phyloP scores from a whole-genome alignment of 1,139 yeast genomes.

The Saccharomyces hybrid region DNA sequence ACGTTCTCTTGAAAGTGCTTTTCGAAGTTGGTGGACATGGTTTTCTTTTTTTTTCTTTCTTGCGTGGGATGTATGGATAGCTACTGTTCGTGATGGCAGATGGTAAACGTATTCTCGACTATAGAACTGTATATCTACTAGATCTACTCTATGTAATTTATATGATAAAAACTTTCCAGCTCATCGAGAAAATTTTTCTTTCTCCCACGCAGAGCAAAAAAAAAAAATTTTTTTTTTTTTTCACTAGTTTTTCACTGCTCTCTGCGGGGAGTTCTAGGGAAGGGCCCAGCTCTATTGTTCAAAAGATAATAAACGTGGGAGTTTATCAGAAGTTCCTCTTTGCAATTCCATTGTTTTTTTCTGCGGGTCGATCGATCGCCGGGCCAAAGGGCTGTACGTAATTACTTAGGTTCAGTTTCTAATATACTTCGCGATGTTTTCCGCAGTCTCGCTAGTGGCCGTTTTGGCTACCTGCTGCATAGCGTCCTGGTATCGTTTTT shows the following conservation, averaged over 20 bases:
- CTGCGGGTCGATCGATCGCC: slow-evolving; percentile 1
- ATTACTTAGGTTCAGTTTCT: slow-evolving; percentile 29
- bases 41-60: background rate
- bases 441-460: slow-evolving; percentile 60
- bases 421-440: slow-evolving; percentile 60
- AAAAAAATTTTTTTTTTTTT: background rate
- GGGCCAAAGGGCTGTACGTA: background rate
- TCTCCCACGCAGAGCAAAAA: background rate
- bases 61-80: background rate
- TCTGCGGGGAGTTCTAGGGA: background rate
- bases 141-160: background rate
- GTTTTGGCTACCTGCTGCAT: slow-evolving; percentile 55
- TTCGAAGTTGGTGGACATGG: slow-evolving; percentile 33
- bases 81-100: background rate
- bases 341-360: slow-evolving; percentile 1
- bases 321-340: background rate
- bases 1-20: slow-evolving; percentile 32
- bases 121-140: background rate
- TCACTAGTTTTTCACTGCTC: background rate
- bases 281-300: background rate
- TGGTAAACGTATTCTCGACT: background rate
- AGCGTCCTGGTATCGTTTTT: slow-evolving; percentile 65
- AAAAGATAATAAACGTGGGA: background rate
- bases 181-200: background rate
- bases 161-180: background rate